phyloP scores from a whole-genome alignment of 2,329 filamentous ascomycete species.

The Microdochium paspali region DNA sequence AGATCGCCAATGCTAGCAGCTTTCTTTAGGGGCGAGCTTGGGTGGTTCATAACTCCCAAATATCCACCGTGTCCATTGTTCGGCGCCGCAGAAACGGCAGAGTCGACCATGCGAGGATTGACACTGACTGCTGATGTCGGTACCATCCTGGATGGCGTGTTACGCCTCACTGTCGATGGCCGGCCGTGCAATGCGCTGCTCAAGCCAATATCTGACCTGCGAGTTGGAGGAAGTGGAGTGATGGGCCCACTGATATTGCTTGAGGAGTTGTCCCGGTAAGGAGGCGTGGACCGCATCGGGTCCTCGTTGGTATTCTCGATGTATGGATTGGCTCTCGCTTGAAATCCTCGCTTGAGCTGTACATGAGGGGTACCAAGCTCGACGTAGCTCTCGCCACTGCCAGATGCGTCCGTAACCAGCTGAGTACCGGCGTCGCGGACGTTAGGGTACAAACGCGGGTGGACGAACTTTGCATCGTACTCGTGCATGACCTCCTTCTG shows the following conservation, averaged over 20 bases:
- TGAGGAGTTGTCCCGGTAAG: conserved; percentile 35
- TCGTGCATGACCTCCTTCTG: conserved; percentile 90
- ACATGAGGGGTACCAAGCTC: conserved; percentile 45
- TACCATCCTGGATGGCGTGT: conserved; percentile 40
- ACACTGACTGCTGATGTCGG: conserved; percentile 18
- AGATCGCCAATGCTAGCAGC: conserved; percentile 54
- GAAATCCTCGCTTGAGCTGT: conserved; percentile 65
- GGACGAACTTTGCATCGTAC: conserved; percentile 93
- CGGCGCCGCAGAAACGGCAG: conserved; percentile 2
- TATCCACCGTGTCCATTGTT: conserved; percentile 50
- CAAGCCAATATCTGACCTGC: conserved; percentile 23
- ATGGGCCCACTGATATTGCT: conserved; percentile 17
- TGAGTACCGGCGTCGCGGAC: conserved; percentile 75
- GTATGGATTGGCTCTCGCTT: conserved; percentile 74
- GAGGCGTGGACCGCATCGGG: conserved; percentile 13
- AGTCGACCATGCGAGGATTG: conserved; percentile 3
- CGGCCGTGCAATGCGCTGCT: conserved; percentile 13
- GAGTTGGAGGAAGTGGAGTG: conserved; percentile 9
- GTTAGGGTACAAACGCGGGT: conserved; percentile 74
- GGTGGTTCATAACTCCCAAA: conserved; percentile 71
- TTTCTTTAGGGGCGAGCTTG: conserved; percentile 77
- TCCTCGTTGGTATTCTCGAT: conserved; percentile 61
- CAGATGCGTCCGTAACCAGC: conserved; percentile 42
- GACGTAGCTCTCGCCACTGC: conserved; percentile 32
- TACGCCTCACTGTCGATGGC: conserved; percentile 57